Evolutionary conservation across 176 grass and related monocot species (phyloP).

Genomic region (Oryza officinalis): DNA sequence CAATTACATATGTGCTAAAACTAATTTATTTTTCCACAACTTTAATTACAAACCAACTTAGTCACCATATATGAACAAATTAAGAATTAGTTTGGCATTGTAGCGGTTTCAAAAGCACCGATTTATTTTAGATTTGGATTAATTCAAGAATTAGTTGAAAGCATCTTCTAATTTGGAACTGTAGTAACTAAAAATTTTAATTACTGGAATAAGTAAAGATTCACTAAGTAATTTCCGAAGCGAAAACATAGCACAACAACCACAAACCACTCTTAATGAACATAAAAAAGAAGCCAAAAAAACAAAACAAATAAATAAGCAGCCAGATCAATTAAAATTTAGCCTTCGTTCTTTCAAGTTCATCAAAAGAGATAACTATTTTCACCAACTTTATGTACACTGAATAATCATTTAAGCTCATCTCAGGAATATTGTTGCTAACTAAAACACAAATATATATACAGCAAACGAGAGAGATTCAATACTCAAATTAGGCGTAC

Average conservation of each 20-base stretch:
- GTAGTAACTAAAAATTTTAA: too few species aligned
- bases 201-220: too few species aligned
- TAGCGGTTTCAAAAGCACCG: not conserved
- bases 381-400: slow-evolving; percentile 8
- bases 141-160: not conserved
- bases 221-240: not conserved
- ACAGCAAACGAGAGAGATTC: not conserved
- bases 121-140: not conserved
- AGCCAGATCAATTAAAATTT: not conserved
- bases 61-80: not conserved
- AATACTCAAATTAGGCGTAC: not conserved
- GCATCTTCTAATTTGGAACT: not conserved
- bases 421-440: not conserved
- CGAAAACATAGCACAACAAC: not conserved
- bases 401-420: not conserved
- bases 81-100: not conserved
- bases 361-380: not conserved
- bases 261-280: not conserved
- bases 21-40: not conserved
- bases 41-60: not conserved
- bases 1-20: too few species aligned
- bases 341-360: not conserved
- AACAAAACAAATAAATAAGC: too few species aligned
- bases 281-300: not conserved
- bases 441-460: not conserved